Base-by-base conservation (phyloP, 495 filamentous ascomycete genomes). In the Hamigera avellanea region DNA sequence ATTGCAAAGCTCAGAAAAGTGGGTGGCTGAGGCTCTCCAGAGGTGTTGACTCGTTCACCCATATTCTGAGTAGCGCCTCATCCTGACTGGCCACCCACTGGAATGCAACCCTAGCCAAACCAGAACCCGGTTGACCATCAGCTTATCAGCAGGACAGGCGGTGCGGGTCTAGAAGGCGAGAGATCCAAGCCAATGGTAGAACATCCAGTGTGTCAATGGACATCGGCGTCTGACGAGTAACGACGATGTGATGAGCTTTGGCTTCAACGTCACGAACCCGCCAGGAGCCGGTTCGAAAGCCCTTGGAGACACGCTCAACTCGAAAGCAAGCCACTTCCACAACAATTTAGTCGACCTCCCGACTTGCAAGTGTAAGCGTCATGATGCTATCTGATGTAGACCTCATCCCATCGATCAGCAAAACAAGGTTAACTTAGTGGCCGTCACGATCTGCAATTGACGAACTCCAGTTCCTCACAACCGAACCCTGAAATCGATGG, bases 91-190 rank as follows among this genome's bases (percentile, higher is more conserved):
- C 57, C 61, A 61, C 56, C 49, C 35, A 44, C 12, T 32, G 48
- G 55, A 61, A 65, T 65, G 59, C 43, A 60, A 61, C 59, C 50
- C 41, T 49, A 37, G 45, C 57, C 59, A 56, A 41, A 26, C 61
- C 57, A 40, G 44, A 60, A 61, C 37, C n/a, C n/a, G 8, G 14
- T 27, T 31, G 39, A 2, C 30, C 23, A 38, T 48, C 51, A 54
- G 47, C 43, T 26, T 23, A 38, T 48, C 51, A 54, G 47, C 43
- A 44, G 39, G 43, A 53, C 54, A 45, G 43, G 39, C 42, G 36
- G 37, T 50, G 45, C 44, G 53, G 59, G 46, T 45, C 41, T 39
- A 30, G 46, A 32, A 6, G 28, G 10, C 14, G 28, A 15, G 28
- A 13, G 28, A 30, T 32, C 37, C 37, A 37, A 38, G 38, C 40